Percentiles rank a stretch among this genome's conserved stretches.
phyloP scores from a whole-genome alignment of 2,329 filamentous ascomycete species.

The Leptographium lundbergii region DNA sequence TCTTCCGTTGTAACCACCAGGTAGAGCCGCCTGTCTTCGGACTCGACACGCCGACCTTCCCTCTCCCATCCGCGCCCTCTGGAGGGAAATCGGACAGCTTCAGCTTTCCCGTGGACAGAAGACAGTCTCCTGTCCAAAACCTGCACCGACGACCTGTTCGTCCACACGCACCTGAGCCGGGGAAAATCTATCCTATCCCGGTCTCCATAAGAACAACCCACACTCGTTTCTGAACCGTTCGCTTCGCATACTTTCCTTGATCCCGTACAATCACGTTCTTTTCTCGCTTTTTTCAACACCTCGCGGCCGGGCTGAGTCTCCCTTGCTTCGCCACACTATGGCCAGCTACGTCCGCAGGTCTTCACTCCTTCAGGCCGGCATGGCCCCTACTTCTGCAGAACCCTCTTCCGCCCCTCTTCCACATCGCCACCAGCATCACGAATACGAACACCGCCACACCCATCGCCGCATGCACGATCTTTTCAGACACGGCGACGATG shows the following conservation, averaged over 20 bases:
- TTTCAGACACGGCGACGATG: neutral
- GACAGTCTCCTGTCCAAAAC: neutral
- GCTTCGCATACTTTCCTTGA: neutral
- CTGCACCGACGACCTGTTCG: neutral
- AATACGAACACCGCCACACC: slow-evolving; percentile 9
- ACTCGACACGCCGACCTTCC: neutral
- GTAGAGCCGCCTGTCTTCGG: neutral
- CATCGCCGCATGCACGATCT: slow-evolving; percentile 9
- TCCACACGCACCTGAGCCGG: neutral
- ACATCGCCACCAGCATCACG: slow-evolving; percentile 3
- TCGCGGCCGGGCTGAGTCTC: neutral
- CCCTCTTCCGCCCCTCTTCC: neutral
- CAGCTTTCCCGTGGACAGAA: neutral
- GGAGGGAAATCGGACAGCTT: neutral
- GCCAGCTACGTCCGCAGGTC: slow-evolving; percentile 30
- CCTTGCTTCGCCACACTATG: slow-evolving; percentile 28
- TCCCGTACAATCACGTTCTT: neutral
- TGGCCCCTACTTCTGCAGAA: neutral
- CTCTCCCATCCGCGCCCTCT: neutral
- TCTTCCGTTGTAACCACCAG: neutral
- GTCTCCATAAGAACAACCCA: neutral
- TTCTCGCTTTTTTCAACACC: neutral
- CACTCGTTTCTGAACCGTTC: neutral
- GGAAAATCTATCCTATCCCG: neutral
- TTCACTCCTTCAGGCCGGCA: slow-evolving; percentile 36